Conservation (phyloP, 2,329 filamentous ascomycete genomes). For the Colletotrichum higginsianum region DNA sequence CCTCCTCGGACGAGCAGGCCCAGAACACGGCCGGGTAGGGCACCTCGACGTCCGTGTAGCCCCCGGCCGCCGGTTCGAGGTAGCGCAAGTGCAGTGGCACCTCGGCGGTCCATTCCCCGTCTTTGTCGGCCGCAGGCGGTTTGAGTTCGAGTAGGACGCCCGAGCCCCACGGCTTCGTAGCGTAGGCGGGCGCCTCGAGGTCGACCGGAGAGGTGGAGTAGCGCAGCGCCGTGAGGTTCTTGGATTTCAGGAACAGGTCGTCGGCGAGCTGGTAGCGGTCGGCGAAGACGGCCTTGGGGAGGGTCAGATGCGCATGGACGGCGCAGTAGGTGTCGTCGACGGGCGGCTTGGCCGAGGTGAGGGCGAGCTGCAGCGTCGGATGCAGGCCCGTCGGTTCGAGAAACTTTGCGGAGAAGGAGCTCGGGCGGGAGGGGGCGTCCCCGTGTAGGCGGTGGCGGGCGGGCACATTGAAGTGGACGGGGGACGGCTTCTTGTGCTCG, state of each 20-base stretch:
- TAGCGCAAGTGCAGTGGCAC: constrained; percentile 92
- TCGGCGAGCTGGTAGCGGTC: constrained; percentile 90
- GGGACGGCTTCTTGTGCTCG: constrained; percentile 78
- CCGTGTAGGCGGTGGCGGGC: constrained; percentile 78
- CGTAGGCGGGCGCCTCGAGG: constrained; percentile 91
- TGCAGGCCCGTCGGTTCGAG: constrained; percentile 84
- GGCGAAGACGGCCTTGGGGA: constrained; percentile 85
- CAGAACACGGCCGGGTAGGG: constrained; percentile 92
- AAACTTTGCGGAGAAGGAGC: constrained; percentile 74
- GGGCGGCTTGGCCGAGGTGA: constrained; percentile 69
- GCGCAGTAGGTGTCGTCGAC: constrained; percentile 74
- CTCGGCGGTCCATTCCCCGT: constrained; percentile 72
- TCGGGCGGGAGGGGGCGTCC: constrained; percentile 45
- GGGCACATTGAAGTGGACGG: constrained; percentile 87
- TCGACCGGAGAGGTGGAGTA: constrained; percentile 84
- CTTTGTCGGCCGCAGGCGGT: constrained; percentile 59
- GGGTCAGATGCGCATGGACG: constrained; percentile 84
- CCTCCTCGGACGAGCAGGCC: constrained; percentile 81
- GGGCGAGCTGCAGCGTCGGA: constrained; percentile 79
- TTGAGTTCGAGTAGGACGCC: constrained; percentile 82
- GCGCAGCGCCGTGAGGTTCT: constrained; percentile 80
- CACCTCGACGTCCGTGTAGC: constrained; percentile 70
- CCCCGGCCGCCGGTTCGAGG: constrained; percentile 72
- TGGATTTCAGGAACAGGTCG: constrained; percentile 82
- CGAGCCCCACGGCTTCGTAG: constrained; percentile 83